These are phyloP conservation scores for Talaromyces sp. DNA, from an alignment of 2,329 filamentous ascomycete species.

Conservation along the genomic window DNA sequence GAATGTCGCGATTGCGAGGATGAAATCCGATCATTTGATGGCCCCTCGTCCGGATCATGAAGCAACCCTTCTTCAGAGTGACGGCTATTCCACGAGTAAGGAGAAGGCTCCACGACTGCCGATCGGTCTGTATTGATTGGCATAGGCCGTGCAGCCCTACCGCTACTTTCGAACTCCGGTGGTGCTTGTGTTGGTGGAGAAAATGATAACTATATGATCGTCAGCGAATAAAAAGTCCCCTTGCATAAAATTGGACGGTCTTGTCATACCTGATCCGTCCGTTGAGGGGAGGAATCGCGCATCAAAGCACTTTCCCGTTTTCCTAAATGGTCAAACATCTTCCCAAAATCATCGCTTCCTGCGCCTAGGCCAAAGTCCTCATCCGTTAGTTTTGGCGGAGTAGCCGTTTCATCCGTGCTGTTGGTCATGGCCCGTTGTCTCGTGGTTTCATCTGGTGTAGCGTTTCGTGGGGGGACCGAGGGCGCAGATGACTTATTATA, in stretches of 20 bases:
- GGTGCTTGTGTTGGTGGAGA: slow-evolving; percentile 23
- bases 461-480: slow-evolving; percentile 22
- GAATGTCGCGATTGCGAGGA: slow-evolving; percentile 17
- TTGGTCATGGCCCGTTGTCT: slow-evolving; percentile 54
- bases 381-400: slow-evolving; percentile 55
- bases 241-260: slow-evolving; percentile 3
- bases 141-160: slow-evolving; percentile 33
- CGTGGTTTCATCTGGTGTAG: slow-evolving; percentile 26
- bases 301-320: slow-evolving; percentile 33
- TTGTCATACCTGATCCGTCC: slow-evolving; percentile 26
- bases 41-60: slow-evolving; percentile 33
- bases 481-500: slow-evolving; percentile 33
- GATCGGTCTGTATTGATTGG: slow-evolving; percentile 51
- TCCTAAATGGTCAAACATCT: slow-evolving; percentile 55
- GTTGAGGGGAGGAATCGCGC: slow-evolving; percentile 27
- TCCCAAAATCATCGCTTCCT: slow-evolving; percentile 49
- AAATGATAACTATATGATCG: slow-evolving; percentile 26
- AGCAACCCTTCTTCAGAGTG: slow-evolving; percentile 56
- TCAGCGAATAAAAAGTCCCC: slow-evolving; percentile 20
- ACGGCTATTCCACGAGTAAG: slow-evolving; percentile 57
- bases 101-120: slow-evolving; percentile 50
- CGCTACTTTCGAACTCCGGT: slow-evolving; percentile 23
- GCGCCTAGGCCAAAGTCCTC: slow-evolving; percentile 45
- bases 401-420: slow-evolving; percentile 55
- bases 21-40: slow-evolving; percentile 14